Conservation (phyloP, 78 protist species). For the Dictyostelium firmibasis region DNA sequence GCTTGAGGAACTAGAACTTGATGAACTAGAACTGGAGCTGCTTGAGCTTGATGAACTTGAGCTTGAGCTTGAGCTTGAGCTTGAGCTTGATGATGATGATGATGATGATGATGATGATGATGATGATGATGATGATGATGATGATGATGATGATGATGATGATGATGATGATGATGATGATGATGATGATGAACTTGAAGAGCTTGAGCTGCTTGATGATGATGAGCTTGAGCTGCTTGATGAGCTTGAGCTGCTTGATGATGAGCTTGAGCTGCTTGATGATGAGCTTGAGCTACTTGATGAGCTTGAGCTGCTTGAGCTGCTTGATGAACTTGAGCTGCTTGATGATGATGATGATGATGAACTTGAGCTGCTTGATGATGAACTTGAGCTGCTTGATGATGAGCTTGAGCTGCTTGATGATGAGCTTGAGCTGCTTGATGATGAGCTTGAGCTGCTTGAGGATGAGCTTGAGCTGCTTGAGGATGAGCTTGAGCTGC, state of each 20-base stretch:
- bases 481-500: too few species aligned
- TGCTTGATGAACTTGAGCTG: not conserved
- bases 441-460: not conserved
- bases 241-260: constrained; percentile 13
- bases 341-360: too few species aligned
- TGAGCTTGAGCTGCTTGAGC: constrained; percentile 11
- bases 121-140: constrained; percentile 18
- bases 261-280: constrained; percentile 22
- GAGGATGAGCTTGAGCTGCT: constrained; percentile 33
- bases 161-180: not conserved
- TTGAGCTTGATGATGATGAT: constrained; percentile 10
- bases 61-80: constrained; percentile 45
- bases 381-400: not conserved
- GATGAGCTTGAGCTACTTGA: not conserved
- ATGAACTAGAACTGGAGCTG: constrained; percentile 6
- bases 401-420: too few species aligned
- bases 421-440: too few species aligned
- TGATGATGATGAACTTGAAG: constrained; percentile 20
- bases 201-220: constrained; percentile 25
- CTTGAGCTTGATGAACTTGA: constrained; percentile 10
- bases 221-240: constrained; percentile 31
- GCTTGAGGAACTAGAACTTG: not conserved
- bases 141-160: not conserved
- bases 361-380: too few species aligned
- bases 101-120: not conserved